Evolutionary conservation across 2,329 filamentous ascomycete species (phyloP).

Genomic region (Cadophora luteo-olivacea): DNA sequence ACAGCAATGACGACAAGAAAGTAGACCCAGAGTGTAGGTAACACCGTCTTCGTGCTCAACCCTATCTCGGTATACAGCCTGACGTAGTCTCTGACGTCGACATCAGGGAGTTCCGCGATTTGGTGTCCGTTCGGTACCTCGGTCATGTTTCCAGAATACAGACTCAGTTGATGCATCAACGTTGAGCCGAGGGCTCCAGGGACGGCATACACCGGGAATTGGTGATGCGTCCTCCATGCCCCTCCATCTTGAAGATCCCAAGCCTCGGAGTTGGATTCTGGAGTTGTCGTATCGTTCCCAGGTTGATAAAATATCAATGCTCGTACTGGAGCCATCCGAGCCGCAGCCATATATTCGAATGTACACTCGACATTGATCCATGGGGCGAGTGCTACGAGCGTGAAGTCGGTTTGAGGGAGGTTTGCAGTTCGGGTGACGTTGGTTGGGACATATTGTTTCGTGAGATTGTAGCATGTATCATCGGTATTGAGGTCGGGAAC

Average conservation of each 20-base stretch:
- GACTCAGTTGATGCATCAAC: slow-evolving; percentile 74
- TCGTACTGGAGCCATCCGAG: slow-evolving; percentile 63
- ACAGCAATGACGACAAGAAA: slow-evolving; percentile 73
- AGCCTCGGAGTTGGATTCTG: slow-evolving; percentile 67
- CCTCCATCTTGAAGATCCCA: slow-evolving; percentile 77
- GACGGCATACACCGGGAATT: slow-evolving; percentile 85
- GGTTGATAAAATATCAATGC: slow-evolving; percentile 70
- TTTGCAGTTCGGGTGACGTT: slow-evolving; percentile 78
- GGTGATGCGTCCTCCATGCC: slow-evolving; percentile 73
- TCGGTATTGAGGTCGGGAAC: slow-evolving; percentile 71
- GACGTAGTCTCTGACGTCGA: slow-evolving; percentile 64
- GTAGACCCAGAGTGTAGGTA: slow-evolving; percentile 85
- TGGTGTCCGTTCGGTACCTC: slow-evolving; percentile 63
- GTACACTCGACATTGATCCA: slow-evolving; percentile 83
- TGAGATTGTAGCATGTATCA: slow-evolving; percentile 68
- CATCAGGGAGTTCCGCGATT: slow-evolving; percentile 60
- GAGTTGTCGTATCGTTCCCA: slow-evolving; percentile 61
- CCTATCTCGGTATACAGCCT: slow-evolving; percentile 64
- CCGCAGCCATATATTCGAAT: slow-evolving; percentile 70
- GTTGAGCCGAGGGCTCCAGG: slow-evolving; percentile 68
- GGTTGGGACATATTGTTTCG: slow-evolving; percentile 69
- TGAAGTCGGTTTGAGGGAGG: slow-evolving; percentile 72
- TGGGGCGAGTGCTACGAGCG: slow-evolving; percentile 82
- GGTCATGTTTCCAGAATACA: slow-evolving; percentile 79
- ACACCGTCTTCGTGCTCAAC: slow-evolving; percentile 51